Evolutionary conservation across 1,284 basidiomycete species (phyloP).

Genomic region (Wolfiporia cocos): DNA sequence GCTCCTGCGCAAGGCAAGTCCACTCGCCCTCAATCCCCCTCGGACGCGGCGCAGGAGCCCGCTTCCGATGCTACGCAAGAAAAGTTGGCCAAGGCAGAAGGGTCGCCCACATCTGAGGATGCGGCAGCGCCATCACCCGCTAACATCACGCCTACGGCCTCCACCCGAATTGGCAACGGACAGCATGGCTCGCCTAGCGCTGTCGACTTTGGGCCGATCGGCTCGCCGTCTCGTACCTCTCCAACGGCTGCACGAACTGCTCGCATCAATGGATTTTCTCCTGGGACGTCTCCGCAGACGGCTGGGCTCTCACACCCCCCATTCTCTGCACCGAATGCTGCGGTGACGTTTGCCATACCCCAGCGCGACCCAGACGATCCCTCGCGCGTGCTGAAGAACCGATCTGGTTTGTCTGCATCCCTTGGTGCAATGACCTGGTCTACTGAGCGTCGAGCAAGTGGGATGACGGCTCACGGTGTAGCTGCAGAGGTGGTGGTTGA

Average conservation of each 20-base stretch:
- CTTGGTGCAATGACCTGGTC: slow-evolving; percentile 35
- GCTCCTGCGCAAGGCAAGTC: slow-evolving; percentile 39
- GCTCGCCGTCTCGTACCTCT: slow-evolving; percentile 54
- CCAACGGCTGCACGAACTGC: slow-evolving; percentile 31
- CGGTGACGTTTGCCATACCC: slow-evolving; percentile 47
- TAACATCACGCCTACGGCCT: slow-evolving; percentile 41
- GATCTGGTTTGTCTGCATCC: slow-evolving; percentile 39
- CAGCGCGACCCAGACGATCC: slow-evolving; percentile 27
- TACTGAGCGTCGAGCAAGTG: slow-evolving; percentile 12
- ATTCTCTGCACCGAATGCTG: slow-evolving; percentile 63
- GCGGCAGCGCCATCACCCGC: slow-evolving; percentile 37
- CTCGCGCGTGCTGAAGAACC: slow-evolving; percentile 28
- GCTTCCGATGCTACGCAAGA: slow-evolving; percentile 9
- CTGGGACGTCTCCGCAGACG: slow-evolving; percentile 41
- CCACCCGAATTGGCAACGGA: slow-evolving; percentile 29
- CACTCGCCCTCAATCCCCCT: slow-evolving; percentile 14
- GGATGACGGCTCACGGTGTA: slow-evolving; percentile 7
- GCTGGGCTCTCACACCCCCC: slow-evolving; percentile 48
- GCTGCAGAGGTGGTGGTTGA: slow-evolving; percentile 44
- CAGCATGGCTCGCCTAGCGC: slow-evolving; percentile 23
- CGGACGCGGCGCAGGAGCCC: slow-evolving; percentile 8
- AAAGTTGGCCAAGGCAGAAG: slow-evolving; percentile 9
- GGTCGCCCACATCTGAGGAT: slow-evolving; percentile 5
- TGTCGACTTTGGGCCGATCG: slow-evolving; percentile 70
- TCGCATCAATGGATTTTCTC: slow-evolving; percentile 39